Evolutionary conservation across 2,329 filamentous ascomycete genomes (phyloP).

Genomic region (Talaromyces sp.): DNA sequence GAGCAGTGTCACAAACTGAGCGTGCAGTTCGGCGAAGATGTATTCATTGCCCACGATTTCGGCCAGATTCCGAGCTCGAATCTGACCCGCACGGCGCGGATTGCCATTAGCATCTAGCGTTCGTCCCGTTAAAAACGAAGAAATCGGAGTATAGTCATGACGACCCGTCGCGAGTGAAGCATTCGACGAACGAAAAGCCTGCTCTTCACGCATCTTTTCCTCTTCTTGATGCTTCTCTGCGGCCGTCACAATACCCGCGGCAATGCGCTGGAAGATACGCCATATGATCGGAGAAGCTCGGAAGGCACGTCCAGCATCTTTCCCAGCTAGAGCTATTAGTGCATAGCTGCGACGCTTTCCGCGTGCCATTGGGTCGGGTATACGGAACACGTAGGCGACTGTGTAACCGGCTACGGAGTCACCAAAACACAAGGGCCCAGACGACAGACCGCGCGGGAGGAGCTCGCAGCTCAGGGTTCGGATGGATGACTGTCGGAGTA

Average conservation of each 20-base stretch:
- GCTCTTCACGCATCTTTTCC: constrained; percentile 43
- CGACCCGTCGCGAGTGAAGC: constrained; percentile 19
- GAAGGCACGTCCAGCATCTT: constrained; percentile 48
- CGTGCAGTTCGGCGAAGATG: constrained; percentile 58
- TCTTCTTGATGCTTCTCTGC: constrained; percentile 46
- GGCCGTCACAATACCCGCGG: constrained; percentile 49
- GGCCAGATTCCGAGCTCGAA: constrained; percentile 54
- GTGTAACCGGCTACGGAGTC: constrained; percentile 56
- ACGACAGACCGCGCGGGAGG: constrained; percentile 54
- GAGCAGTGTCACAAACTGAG: constrained; percentile 52
- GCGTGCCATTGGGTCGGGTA: constrained; percentile 57
- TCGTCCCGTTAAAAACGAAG: constrained; percentile 57
- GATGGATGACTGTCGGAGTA: constrained; percentile 56
- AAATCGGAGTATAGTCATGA: constrained; percentile 53
- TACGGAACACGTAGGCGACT: constrained; percentile 58
- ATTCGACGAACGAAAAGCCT: constrained; percentile 25
- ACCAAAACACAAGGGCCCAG: constrained; percentile 58
- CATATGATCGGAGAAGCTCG: constrained; percentile 49
- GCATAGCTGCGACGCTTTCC: constrained; percentile 57
- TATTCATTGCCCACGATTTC: constrained; percentile 59
- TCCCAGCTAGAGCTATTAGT: constrained; percentile 55
- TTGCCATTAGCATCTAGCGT: constrained; percentile 56
- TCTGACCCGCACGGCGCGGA: constrained; percentile 51
- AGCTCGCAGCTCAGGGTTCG: constrained; percentile 57
- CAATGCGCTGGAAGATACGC: constrained; percentile 54